Evolutionary conservation across 345 rosid species (phyloP), one percentile per base, ranked within the genome.

Genomic region (Firmiana major): DNA sequence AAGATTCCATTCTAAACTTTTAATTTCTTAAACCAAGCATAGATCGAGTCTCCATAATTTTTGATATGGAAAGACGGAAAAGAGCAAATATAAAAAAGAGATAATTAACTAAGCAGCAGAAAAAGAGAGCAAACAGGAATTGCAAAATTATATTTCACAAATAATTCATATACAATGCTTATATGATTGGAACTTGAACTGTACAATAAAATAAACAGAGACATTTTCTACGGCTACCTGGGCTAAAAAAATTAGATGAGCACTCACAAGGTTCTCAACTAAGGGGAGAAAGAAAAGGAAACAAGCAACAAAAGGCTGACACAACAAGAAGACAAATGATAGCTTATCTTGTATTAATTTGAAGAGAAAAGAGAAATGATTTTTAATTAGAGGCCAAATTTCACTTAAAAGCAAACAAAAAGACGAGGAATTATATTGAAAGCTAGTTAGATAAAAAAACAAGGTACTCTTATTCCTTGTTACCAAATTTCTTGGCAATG

Each of bases 401-500:
- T 42, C 63, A 53, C 75, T 64, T 48, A 75, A 85, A 79, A 77
- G 21, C 77, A 76, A 82, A 84, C 66, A 40, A 51, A 78, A 36
- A 71, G 60, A 63, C 40, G 49, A 76, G 83, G 77, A 80, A 71
- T 81, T 79, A 81, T 76, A 86, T 79, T 77, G 74, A 80, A 63
- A 80, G 75, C 77, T 71, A 86, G 64, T 69, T 42, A 80, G 81
- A 77, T 31, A 1, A 64, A 77, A 63, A 80, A 60, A 76, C 78
- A 77, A 75, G 77, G 70, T 63, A 57, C 86, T 82, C 77, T 79
- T 89, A 88, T 86, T 85, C 88, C 86, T 81, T 85, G 86, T 84
- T 89, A 89, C 97, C 93, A 78, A 92, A 93, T 84, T 83, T 90
- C 94, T 85, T 86, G 77, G 94, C 91, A 78, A 96, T 96, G 82